Percentiles rank a stretch among this genome's conserved stretches.
Conservation (phyloP, 805 yeast genomes). For the Metschnikowia cubensis region DNA sequence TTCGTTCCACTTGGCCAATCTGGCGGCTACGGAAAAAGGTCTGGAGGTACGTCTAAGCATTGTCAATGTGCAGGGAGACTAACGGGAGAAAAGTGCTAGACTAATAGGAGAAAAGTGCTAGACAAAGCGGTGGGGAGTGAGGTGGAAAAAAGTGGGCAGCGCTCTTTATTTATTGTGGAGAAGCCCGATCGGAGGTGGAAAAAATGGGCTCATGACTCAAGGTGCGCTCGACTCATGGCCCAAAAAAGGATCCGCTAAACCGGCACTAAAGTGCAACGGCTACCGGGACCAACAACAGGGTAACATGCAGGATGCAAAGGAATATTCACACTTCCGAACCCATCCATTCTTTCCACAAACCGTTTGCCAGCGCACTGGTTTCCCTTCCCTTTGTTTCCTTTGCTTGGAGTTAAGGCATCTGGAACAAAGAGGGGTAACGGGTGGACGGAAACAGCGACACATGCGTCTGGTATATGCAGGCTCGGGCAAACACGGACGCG, state of each 20-base stretch:
- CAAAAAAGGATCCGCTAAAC: not conserved
- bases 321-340: too few species aligned
- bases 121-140: not conserved
- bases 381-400: too few species aligned
- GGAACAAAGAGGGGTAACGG: slow-evolving; percentile 1
- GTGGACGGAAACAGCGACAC: not conserved
- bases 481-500: not conserved
- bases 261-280: not conserved
- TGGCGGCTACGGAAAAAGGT: slow-evolving; percentile 16
- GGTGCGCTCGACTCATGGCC: slow-evolving; percentile 1
- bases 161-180: slow-evolving; percentile 3
- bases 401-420: too few species aligned
- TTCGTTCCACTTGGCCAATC: slow-evolving; percentile 26
- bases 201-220: slow-evolving; percentile 5
- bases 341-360: too few species aligned
- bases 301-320: too few species aligned
- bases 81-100: not conserved
- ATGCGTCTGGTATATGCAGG: not conserved
- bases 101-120: not conserved
- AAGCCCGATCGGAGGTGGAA: slow-evolving; percentile 12
- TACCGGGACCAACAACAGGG: not conserved
- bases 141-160: not conserved
- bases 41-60: slow-evolving; percentile 19
- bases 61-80: not conserved
- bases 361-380: too few species aligned